Conservation (phyloP, 164 flowering plant genomes). For the Taxillus chinensis region DNA sequence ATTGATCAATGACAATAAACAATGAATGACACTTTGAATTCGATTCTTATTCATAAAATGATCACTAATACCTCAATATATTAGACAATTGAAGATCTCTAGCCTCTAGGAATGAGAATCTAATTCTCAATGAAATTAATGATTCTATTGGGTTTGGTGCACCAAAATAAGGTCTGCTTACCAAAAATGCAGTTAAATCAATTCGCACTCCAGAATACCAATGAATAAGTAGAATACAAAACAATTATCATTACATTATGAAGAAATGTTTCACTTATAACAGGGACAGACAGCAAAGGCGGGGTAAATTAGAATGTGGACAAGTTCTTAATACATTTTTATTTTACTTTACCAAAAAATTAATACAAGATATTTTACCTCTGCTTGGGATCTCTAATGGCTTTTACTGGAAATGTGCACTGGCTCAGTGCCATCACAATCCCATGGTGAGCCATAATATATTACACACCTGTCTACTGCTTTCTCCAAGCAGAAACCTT, state of each 20-base stretch:
- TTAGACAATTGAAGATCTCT: too few relatives aligned
- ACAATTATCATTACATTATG: neutral
- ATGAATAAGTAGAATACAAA: neutral
- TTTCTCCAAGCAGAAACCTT: conserved; percentile 20
- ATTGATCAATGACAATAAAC: too few relatives aligned
- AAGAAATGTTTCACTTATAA: neutral
- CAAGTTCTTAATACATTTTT: neutral
- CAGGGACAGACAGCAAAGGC: neutral
- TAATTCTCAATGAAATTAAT: too few relatives aligned
- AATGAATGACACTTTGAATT: too few relatives aligned
- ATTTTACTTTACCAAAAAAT: neutral
- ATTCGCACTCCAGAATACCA: too few relatives aligned
- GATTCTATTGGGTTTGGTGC: too few relatives aligned
- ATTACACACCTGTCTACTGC: conserved; percentile 17
- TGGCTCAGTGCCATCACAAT: neutral
- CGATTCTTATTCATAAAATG: too few relatives aligned
- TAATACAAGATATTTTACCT: neutral
- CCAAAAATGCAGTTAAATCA: too few relatives aligned
- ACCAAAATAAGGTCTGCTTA: too few relatives aligned
- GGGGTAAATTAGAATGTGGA: neutral
- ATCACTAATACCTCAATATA: too few relatives aligned
- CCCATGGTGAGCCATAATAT: conserved; percentile 3
- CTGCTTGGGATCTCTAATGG: neutral
- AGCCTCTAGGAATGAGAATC: too few relatives aligned
- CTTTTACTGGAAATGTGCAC: neutral